Base-by-base conservation (phyloP, 2,329 filamentous ascomycete species). In the Neobulgaria alba region DNA sequence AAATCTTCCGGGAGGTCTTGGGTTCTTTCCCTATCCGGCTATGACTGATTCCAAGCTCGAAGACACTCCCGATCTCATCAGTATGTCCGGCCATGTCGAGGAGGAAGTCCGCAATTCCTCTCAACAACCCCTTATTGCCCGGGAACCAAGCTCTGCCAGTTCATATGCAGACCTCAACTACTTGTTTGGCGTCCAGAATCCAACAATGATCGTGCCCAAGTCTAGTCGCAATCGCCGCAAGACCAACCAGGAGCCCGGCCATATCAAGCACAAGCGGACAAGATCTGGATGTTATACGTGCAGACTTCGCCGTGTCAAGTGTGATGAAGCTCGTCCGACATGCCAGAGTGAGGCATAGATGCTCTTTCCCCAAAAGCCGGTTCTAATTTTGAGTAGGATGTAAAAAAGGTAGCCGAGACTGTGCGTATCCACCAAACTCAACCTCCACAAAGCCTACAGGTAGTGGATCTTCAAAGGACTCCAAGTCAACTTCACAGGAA, bases 231-330 rank as follows among this genome's bases (percentile, higher is more conserved):
- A 52, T 42, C 47, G 57, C 35, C 54, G 55, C 29, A 59, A 56
- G 43, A 50, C 53, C 10, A 51, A 36, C 15, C 50, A 53, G 33
- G 43, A 45, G 35, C 41, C 47, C 32, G 55, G 58, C n/a, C 49
- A 55, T 57, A 83, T 93, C 52, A 96, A 96, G 63, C 90, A 96
- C 61, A 82, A 89, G 47, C 79, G 92, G 52, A 96, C 92, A 32
- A 75, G 92, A 54, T 95, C 88, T 49, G 92, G 92, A 19, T 98
- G 92, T 65, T 95, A 77, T 59, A 96, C 89, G 34, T 98, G 92
- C 63, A 77, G 92, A 44, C 82, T 81, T 55, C 77, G 92, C 51
- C 77, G 92, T 61, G 89, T 96, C 38, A 96, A 83, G 85, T 98
- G 92, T 61, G 92, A 96, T 60, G 92, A 98, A 64, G 75, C 71